Evolutionary conservation across 2,329 filamentous ascomycete species (phyloP).

Genomic region (Pezicula neosporulosa): DNA sequence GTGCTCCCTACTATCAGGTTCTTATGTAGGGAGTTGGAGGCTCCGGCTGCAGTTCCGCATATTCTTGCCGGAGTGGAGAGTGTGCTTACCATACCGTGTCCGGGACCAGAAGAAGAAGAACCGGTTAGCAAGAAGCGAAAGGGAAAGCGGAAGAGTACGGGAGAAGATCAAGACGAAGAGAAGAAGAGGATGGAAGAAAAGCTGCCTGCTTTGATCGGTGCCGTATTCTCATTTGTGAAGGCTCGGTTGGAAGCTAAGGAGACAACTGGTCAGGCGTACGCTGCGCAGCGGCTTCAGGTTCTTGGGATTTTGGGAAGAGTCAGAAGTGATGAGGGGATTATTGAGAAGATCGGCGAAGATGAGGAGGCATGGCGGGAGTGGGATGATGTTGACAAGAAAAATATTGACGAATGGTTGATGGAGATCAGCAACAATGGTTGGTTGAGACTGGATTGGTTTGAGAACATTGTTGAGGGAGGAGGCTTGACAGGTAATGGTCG

Average conservation of each 20-base stretch:
- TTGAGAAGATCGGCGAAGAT: constrained; percentile 42
- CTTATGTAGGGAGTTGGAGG: constrained; percentile 59
- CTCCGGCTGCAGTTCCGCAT: constrained; percentile 63
- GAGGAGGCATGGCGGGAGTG: constrained; percentile 49
- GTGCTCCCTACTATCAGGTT: constrained; percentile 64
- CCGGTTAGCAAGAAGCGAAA: constrained; percentile 2
- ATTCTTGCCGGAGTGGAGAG: constrained; percentile 70
- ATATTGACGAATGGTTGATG: constrained; percentile 60
- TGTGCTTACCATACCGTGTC: constrained; percentile 29
- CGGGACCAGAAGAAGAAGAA: constrained; percentile 4
- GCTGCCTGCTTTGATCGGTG: constrained; percentile 52
- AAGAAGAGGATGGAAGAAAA: constrained; percentile 41
- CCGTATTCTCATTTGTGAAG: constrained; percentile 57
- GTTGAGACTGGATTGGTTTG: constrained; percentile 54
- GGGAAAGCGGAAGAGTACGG: constrained; percentile 1
- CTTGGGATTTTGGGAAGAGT: constrained; percentile 37
- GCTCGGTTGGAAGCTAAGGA: constrained; percentile 39
- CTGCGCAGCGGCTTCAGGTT: constrained; percentile 42
- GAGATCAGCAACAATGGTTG: constrained; percentile 46
- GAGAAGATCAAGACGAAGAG: constrained; percentile 1
- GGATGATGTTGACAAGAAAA: constrained; percentile 43
- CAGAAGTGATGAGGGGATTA: constrained; percentile 33
- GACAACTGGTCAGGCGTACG: constrained; percentile 39
- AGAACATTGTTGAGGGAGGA: constrained; percentile 44
- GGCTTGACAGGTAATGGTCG: constrained; percentile 13